Evolutionary conservation across 1,139 yeast genomes (phyloP).

Genomic region (Sugiyamaella grinbergsii): DNA sequence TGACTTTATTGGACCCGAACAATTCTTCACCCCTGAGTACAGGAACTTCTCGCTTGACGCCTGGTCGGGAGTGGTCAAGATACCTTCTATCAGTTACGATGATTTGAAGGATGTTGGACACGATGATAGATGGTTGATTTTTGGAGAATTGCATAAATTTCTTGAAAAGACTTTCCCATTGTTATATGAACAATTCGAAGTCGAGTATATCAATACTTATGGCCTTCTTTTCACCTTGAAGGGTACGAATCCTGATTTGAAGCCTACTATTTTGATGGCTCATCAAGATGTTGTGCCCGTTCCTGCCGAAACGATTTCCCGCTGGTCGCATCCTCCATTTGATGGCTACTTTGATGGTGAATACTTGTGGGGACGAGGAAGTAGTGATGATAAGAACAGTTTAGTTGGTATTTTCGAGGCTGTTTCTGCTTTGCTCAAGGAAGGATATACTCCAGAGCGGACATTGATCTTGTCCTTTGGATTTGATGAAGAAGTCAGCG

Average conservation of each 20-base stretch:
- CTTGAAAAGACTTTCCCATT: conserved; percentile 59
- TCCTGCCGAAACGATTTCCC: conserved; percentile 53
- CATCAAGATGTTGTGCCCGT: conserved; percentile 87
- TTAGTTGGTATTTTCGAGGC: conserved; percentile 61
- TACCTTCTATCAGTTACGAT: conserved; percentile 66
- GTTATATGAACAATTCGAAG: conserved; percentile 14
- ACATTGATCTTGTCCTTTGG: conserved; percentile 63
- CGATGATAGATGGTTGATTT: conserved; percentile 46
- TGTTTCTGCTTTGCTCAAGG: conserved; percentile 52
- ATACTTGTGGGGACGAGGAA: conserved; percentile 63
- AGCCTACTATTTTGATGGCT: conserved; percentile 69
- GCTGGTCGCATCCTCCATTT: conserved; percentile 76
- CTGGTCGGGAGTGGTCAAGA: conserved; percentile 53
- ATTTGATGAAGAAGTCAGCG: conserved; percentile 71
- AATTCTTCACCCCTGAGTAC: conserved; percentile 34
- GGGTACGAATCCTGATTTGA: conserved; percentile 55
- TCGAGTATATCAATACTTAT: conserved; percentile 60
- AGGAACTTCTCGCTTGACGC: conserved; percentile 31
- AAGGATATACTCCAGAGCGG: conserved; percentile 56
- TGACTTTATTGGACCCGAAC: conserved; percentile 10
- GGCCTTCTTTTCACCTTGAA: conserved; percentile 69
- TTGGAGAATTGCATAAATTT: conserved; percentile 56
- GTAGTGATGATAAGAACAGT: conserved; percentile 63
- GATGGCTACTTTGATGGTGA: conserved; percentile 66
- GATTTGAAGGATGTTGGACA: conserved; percentile 48